phyloP scores from a whole-genome alignment of 768 basidiomycete genomes.

The Postia placenta region DNA sequence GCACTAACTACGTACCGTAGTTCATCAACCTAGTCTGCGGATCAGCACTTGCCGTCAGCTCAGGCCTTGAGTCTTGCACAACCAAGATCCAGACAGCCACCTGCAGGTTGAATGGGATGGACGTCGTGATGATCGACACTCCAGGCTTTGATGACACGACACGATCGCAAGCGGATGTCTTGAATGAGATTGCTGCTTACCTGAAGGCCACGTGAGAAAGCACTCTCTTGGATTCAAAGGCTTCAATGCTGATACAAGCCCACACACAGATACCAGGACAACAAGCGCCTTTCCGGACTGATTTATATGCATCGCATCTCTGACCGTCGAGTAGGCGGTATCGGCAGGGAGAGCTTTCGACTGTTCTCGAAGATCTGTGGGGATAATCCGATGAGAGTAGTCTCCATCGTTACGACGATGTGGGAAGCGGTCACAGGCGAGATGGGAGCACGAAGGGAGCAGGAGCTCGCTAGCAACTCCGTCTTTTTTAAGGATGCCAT shows the following conservation, averaged over 20 bases:
- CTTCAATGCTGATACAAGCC: neutral
- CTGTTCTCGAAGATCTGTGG: slow-evolving; percentile 34
- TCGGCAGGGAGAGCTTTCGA: slow-evolving; percentile 25
- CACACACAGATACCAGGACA: slow-evolving; percentile 5
- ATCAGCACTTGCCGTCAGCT: slow-evolving; percentile 11
- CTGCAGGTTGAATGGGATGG: slow-evolving; percentile 12
- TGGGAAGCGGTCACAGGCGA: slow-evolving; percentile 23
- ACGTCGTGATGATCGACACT: slow-evolving; percentile 15
- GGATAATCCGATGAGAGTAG: slow-evolving; percentile 20
- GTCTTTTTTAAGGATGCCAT: slow-evolving; percentile 11
- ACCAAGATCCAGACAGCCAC: slow-evolving; percentile 8
- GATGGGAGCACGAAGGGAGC: slow-evolving; percentile 6
- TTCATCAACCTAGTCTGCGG: slow-evolving; percentile 18
- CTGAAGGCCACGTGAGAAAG: neutral
- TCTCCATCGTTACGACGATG: slow-evolving; percentile 33
- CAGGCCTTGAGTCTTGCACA: slow-evolving; percentile 16
- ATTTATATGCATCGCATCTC: slow-evolving; percentile 30
- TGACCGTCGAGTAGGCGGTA: slow-evolving; percentile 29
- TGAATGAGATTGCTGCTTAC: slow-evolving; percentile 10
- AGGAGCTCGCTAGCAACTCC: slow-evolving; percentile 4
- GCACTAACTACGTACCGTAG: slow-evolving; percentile 12
- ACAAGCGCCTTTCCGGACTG: slow-evolving; percentile 23
- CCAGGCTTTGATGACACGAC: slow-evolving; percentile 17
- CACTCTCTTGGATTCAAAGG: neutral
- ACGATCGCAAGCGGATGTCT: slow-evolving; percentile 13